Conservation (phyloP, 2,329 filamentous ascomycete species). For the Endocalyx cinctus region DNA sequence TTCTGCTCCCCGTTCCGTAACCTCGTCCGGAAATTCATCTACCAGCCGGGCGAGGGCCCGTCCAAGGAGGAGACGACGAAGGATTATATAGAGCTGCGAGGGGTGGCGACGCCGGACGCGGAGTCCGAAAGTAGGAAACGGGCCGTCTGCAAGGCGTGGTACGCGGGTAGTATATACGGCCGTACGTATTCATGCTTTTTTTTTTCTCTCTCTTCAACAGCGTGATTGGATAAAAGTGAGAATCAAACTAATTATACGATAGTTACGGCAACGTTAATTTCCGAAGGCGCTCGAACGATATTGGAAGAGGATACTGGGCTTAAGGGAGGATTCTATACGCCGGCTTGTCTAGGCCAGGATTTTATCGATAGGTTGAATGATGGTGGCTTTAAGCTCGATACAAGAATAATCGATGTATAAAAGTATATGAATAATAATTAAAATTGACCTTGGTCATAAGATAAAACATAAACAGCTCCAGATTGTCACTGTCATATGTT, state of each 20-base stretch:
- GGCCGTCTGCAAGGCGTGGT: constrained; percentile 52
- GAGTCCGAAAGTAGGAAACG: constrained; percentile 34
- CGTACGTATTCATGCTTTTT: constrained; percentile 38
- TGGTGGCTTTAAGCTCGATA: constrained; percentile 60
- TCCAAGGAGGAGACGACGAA: constrained; percentile 48
- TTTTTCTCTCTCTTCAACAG: neutral
- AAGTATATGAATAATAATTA: no score
- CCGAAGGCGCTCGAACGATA: constrained; percentile 61
- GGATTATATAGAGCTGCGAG: constrained; percentile 60
- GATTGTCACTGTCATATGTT: no score
- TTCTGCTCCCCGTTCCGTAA: constrained; percentile 40
- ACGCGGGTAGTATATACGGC: constrained; percentile 60
- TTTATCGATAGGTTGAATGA: constrained; percentile 60
- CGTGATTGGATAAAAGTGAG: neutral
- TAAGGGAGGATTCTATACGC: constrained; percentile 65
- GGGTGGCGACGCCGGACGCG: constrained; percentile 57
- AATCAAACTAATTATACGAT: constrained; percentile 9
- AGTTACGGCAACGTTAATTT: constrained; percentile 63
- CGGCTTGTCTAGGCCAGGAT: constrained; percentile 63
- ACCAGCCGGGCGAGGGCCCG: constrained; percentile 52
- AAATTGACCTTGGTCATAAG: no score
- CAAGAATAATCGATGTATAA: constrained; percentile 35
- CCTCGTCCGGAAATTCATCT: constrained; percentile 39
- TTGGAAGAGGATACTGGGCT: constrained; percentile 58
- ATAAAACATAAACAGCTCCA: no score